Evolutionary conservation across 2,329 filamentous ascomycete species (phyloP).

Genomic region (Fusarium sp.): DNA sequence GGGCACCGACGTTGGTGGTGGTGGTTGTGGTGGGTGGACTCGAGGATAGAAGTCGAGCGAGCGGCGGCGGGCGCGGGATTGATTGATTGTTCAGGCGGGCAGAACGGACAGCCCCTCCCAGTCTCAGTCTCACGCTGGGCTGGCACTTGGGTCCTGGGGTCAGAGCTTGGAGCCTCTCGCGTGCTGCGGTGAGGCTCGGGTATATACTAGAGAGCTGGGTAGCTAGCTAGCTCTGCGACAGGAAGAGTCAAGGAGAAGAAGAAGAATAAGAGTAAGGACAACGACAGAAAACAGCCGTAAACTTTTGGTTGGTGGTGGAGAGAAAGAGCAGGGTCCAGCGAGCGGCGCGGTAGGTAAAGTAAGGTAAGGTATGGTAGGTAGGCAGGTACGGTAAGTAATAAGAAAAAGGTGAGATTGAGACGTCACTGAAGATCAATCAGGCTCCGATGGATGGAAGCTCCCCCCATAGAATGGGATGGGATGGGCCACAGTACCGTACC

Average conservation of each 20-base stretch:
- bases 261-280: constrained; percentile 4
- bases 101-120: constrained; percentile 30
- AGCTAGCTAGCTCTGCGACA: neutral
- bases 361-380: constrained; percentile 3
- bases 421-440: constrained; percentile 41
- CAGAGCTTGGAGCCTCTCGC: neutral
- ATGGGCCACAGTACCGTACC: constrained; percentile 2
- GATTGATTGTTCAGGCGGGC: constrained; percentile 29
- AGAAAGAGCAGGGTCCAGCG: constrained; percentile 26
- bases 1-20: constrained; percentile 8
- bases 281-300: neutral
- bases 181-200: constrained; percentile 6
- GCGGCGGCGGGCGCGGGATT: constrained; percentile 30
- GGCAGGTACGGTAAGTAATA: neutral
- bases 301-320: constrained; percentile 14
- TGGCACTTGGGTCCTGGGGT: neutral
- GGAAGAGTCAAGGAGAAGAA: neutral
- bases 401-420: constrained; percentile 29
- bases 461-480: neutral
- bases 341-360: constrained; percentile 15
- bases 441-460: constrained; percentile 31
- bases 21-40: constrained; percentile 34
- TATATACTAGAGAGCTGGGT: neutral
- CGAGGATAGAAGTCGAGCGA: constrained; percentile 23
- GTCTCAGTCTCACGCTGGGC: constrained; percentile 7